Base-by-base conservation (phyloP, 1,284 basidiomycete genomes). In the Violaceomyces palustris region DNA sequence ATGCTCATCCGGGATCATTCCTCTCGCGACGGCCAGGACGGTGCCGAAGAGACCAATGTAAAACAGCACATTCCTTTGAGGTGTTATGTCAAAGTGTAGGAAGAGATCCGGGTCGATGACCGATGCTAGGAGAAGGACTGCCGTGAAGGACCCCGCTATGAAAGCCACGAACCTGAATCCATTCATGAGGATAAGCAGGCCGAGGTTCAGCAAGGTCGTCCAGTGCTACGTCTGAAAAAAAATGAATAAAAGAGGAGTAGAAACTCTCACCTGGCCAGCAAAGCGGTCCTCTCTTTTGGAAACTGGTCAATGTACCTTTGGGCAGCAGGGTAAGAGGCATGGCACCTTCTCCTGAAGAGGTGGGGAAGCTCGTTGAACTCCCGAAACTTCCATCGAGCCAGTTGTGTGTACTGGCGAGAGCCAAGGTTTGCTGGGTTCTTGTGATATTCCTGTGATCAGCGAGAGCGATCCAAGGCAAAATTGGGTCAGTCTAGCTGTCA, bases 341-440 rank as follows among this genome's bases (percentile, higher is more conserved):
- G 84, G 39, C 96, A 79, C 40, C 93, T 79, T 32, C 88, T 79
- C 29, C 83, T 80, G 73, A 98, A 98, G 25, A 93, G 78, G 74
- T 98, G 93, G 0, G 90, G 88, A 4, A 99, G 79, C 72, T 99
- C 93, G 73, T 98, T 99, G 78, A 96, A 99, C 74, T 98, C 94
- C 50, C 94, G 82, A 69, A 98, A 98, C 72, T 96, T 97, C 94
- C 94, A 99, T 58, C 88, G 84, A 0, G 92, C 93, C 58, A 88
- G 91, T 1, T 85, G 86, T 0, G 93, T 98, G 69, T 97, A 99
- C 55, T 87, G 83, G 28, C 94, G 82, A 4, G 86, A 84, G 19
- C 91, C 87, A 36, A 97, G 88, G 0, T 87, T 86, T 0, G 92
- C 93, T 1, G 93, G 93, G 68, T 98, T 89, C 76, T 96, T 92